Evolutionary conservation across 257 asterid species (phyloP), one percentile per base, ranked within the genome.

Genomic region (Penstemon barbatus): DNA sequence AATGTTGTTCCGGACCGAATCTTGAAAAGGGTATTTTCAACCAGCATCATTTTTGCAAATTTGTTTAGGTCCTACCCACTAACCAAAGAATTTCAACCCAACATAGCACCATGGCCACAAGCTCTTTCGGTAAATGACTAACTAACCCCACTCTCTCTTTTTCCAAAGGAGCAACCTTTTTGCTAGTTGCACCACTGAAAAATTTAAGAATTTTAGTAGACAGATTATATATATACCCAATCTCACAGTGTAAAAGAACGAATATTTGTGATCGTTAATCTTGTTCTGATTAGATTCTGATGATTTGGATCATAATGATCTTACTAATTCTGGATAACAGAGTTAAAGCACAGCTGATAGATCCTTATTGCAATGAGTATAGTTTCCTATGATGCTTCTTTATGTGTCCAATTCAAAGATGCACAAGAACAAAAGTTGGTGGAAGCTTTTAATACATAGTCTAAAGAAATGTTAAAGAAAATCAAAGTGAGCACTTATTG

Each of bases 121-220:
- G 70, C 45, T 18, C 55, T 78, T 73, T 65, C 71, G 81, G 83
- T 70, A 76, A 78, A 81, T 81, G 84, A 81, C 81, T 76, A 76
- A 74, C 62, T 44, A 79, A 58, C 82, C 82, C 86, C 84, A 81
- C 81, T 60, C 6, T 67, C 75, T 73, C 3, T 18, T 78, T 78
- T 61, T 25, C 48, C 71, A 78, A 80, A 75, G 71, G 69, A 33
- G 68, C 76, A 75, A 72, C 75, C 46, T 66, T 80, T 80, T 69
- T 71, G 81, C 84, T 65, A 84, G 72, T 79, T 84, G 86, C 76
- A 65, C 76, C 83, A 77, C 76, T 79, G 44, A 66, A 75, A 62
- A 33, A 61, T 52, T 80, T 73, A 60, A 55, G 62, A 70, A 56
- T 71, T 75, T 80, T 73, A 68, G 57, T 25, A 1, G 33, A 25